These are phyloP conservation scores for Saccharomycopsis amapae DNA, from an alignment of 805 yeast genomes.

Conservation along the genomic window DNA sequence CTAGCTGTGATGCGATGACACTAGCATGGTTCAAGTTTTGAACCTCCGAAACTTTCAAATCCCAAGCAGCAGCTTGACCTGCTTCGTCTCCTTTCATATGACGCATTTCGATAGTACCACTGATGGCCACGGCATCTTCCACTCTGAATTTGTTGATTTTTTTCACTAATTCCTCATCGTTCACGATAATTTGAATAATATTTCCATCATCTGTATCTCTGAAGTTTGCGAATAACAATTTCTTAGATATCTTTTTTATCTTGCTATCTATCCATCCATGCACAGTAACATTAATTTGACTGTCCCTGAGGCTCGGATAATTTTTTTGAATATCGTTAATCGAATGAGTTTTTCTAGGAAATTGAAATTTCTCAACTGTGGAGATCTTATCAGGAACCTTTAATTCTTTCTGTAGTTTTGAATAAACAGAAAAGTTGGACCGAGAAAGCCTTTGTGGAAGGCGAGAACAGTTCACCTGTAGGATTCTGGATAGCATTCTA, in stretches of 20 bases:
- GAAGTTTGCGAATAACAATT: slow-evolving; percentile 61
- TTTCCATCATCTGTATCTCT: slow-evolving; percentile 65
- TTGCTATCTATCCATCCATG: slow-evolving; percentile 82
- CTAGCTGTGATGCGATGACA: slow-evolving; percentile 61
- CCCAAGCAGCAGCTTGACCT: slow-evolving; percentile 35
- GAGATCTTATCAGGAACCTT: not conserved
- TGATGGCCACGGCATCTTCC: slow-evolving; percentile 68
- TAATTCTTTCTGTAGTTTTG: no score
- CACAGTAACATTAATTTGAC: slow-evolving; percentile 35
- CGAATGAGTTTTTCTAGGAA: slow-evolving; percentile 24
- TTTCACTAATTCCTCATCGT: slow-evolving; percentile 32
- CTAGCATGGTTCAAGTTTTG: slow-evolving; percentile 58
- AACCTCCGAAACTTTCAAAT: slow-evolving; percentile 45
- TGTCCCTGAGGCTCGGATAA: not conserved
- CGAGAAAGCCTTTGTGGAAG: no score
- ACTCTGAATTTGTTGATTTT: slow-evolving; percentile 43
- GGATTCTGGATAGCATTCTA: no score
- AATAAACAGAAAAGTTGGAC: no score
- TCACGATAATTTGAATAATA: slow-evolving; percentile 46
- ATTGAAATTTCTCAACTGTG: slow-evolving; percentile 19
- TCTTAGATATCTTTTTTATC: slow-evolving; percentile 62
- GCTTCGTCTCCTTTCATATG: slow-evolving; percentile 21
- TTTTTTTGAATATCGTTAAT: slow-evolving; percentile 10
- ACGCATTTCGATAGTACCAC: slow-evolving; percentile 44
- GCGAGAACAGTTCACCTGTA: no score